These are phyloP conservation scores for Cenococcum geophilum DNA, from an alignment of 495 filamentous ascomycete species.

Conservation along the genomic window DNA sequence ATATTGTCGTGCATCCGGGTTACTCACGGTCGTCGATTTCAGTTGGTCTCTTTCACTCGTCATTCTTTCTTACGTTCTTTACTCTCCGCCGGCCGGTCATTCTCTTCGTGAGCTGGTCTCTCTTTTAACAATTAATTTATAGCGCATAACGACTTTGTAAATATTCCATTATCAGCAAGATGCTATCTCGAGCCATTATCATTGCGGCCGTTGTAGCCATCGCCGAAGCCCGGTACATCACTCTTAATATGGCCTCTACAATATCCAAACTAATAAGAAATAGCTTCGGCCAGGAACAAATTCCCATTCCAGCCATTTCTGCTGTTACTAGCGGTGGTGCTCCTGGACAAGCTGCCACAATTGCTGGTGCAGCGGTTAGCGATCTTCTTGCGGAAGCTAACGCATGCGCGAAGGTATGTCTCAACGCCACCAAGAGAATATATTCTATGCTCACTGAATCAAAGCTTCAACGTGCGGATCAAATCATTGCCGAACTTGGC, in stretches of 20 bases:
- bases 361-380: slow-evolving; percentile 48
- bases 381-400: slow-evolving; percentile 52
- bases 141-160: slow-evolving; percentile 26
- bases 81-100: slow-evolving; percentile 42
- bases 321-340: slow-evolving; percentile 45
- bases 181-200: slow-evolving; percentile 44
- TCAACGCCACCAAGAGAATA: not conserved
- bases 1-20: not conserved
- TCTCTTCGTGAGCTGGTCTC: slow-evolving; percentile 38
- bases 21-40: slow-evolving; percentile 11
- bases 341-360: slow-evolving; percentile 50
- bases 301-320: slow-evolving; percentile 41
- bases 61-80: slow-evolving; percentile 30
- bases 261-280: not conserved
- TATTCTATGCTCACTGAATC: not conserved
- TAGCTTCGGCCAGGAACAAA: slow-evolving; percentile 50
- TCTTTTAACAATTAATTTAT: slow-evolving; percentile 21
- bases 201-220: slow-evolving; percentile 42
- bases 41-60: slow-evolving; percentile 6
- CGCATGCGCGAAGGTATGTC: slow-evolving; percentile 49
- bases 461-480: slow-evolving; percentile 53
- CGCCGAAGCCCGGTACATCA: slow-evolving; percentile 39
- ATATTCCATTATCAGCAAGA: slow-evolving; percentile 36
- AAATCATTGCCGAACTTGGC: slow-evolving; percentile 51
- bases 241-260: too few species aligned